Evolutionary conservation across 331 rosid species (phyloP), one percentile per base, ranked within the genome.

Genomic region (Quercus tomentella): DNA sequence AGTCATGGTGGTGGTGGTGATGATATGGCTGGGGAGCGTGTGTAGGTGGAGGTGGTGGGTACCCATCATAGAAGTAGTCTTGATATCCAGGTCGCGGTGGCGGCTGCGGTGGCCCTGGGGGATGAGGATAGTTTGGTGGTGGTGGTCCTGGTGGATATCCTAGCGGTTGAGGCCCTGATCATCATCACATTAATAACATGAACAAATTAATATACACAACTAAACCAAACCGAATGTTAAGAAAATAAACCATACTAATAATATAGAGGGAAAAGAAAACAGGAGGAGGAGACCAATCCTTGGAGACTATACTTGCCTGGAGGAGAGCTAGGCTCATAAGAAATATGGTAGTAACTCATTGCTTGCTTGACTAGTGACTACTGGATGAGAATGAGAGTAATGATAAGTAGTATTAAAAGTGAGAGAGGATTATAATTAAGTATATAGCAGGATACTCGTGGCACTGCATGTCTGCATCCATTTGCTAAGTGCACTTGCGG

Each of bases 21-120:
- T 80, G 70, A 62, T 73, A 58, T 14, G 57, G 69, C 3, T 14
- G 35, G 6, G 71, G 66, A 69, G 81, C 63, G 3, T 79, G 68
- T 7, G 69, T 49, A 21, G 69, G 20, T 30, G 56, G 76, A 10
- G 70, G 43, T 17, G 62, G 63, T 20, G 79, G 77, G 77, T 74
- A 63, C 20, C 80, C 76, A 8, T 81, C 85, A 25, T 81, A 45
- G 72, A 85, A 75, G 79, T 81, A 81, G 25, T 70, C 87, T 65
- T 86, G 89, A 70, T 83, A 86, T 35, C 81, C 68, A 5, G 54
- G 54, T 4, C 17, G 54, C 14, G 33, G 63, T 0, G 72, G 74
- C 1, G 74, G 83, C 45, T 37, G 45, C 1, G 45, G 45, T 41
- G 45, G 45, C 45, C 45, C 45, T 9, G 70, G 79, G 1, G 72